Evolutionary conservation across 805 yeast species (phyloP).

Genomic region (Torulaspora indica): DNA sequence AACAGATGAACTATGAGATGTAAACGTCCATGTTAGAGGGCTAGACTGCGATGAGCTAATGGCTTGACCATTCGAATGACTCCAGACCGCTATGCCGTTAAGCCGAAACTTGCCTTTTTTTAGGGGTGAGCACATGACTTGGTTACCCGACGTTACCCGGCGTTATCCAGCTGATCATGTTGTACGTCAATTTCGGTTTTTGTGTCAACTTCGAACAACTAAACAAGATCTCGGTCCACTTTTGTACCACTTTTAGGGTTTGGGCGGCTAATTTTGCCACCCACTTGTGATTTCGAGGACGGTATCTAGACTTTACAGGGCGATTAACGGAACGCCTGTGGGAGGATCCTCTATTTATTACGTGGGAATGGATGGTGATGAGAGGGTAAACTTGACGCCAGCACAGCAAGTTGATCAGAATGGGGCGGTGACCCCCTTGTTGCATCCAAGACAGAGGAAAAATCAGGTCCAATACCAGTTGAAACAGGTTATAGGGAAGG

Average conservation of each 20-base stretch:
- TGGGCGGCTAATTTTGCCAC: constrained; percentile 13
- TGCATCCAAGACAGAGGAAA: constrained; percentile 20
- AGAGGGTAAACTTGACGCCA: constrained; percentile 24
- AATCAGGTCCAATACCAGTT: constrained; percentile 44
- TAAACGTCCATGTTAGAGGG: too few relatives aligned
- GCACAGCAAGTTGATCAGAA: constrained; percentile 21
- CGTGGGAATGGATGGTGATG: constrained; percentile 8
- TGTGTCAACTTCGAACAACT: neutral
- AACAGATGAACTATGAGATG: neutral
- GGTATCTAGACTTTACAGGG: too few relatives aligned
- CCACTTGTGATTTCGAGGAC: neutral
- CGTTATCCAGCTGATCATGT: too few relatives aligned
- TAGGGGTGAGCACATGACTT: too few relatives aligned
- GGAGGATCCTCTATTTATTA: too few relatives aligned
- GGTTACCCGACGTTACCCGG: too few relatives aligned
- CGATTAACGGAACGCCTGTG: too few relatives aligned
- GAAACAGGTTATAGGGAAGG: constrained; percentile 70
- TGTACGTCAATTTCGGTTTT: too few relatives aligned
- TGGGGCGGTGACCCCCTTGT: constrained; percentile 7
- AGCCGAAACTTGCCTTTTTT: too few relatives aligned
- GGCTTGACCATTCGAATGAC: too few relatives aligned
- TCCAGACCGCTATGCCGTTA: too few relatives aligned
- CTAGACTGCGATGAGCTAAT: too few relatives aligned
- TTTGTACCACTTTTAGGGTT: neutral
- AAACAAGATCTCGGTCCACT: neutral